Conservation (phyloP, 1,284 basidiomycete genomes). For the Austropuccinia psidii region DNA sequence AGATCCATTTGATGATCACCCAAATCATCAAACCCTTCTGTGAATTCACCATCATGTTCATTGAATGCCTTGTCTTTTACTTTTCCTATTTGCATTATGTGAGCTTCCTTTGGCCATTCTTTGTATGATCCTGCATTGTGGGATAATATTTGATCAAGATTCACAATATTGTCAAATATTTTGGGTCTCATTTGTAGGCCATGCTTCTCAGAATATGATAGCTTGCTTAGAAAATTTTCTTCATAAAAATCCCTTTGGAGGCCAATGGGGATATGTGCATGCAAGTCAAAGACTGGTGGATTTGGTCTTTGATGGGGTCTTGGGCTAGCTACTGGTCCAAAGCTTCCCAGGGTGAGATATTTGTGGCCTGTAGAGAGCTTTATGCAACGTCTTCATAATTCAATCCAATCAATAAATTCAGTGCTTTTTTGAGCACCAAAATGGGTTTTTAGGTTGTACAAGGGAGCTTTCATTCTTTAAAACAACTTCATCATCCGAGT, state of each 20-base stretch:
- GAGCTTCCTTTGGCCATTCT: no score
- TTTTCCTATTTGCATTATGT: no score
- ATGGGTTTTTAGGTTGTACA: not conserved
- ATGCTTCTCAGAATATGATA: conserved; percentile 3
- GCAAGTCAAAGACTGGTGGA: not conserved
- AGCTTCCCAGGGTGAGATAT: not conserved
- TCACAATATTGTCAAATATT: not conserved
- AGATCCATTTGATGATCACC: no score
- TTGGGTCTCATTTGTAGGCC: not conserved
- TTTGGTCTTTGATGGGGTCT: conserved; percentile 9
- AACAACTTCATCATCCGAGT: conserved; percentile 13
- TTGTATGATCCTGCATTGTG: not conserved
- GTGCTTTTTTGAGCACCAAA: conserved; percentile 18
- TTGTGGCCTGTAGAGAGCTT: not conserved
- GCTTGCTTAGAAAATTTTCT: not conserved
- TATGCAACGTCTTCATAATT: not conserved
- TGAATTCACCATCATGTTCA: no score
- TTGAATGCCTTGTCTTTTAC: no score
- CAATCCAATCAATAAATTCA: conserved; percentile 23
- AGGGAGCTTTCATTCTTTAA: not conserved
- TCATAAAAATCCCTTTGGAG: conserved; percentile 14
- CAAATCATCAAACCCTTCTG: no score
- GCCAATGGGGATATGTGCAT: conserved; percentile 19
- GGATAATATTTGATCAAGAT: not conserved
- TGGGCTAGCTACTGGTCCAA: not conserved